Evolutionary conservation across 2,329 filamentous ascomycete species (phyloP), one percentile per base, ranked within the genome.

Genomic region (Fulvia fulva): DNA sequence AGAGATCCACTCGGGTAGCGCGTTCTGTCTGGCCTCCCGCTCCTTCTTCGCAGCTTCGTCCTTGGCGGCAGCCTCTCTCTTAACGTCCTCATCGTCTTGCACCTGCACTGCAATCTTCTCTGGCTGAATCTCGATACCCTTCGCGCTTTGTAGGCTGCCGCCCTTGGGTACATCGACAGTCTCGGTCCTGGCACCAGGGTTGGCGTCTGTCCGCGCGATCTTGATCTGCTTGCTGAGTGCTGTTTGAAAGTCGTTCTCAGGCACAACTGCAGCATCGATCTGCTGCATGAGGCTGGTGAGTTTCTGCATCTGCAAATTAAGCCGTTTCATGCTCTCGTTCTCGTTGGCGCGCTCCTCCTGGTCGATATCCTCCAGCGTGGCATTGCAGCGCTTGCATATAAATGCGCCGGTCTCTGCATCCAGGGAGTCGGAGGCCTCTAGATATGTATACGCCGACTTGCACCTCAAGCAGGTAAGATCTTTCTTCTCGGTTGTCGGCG

Each of bases 381-480:
- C 79, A 21, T 82, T 80, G 75, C 94, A 99, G 52, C 87, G 85
- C 70, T 92, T 87, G 74, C 94, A 99, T 49, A 88, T 76, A 71
- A 97, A 97, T 0, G 79, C 76, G 56, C 62, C 75, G 59, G 59
- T 72, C 1, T 76, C 74, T 1, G 81, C 80, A 52, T 88, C 86
- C 43, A 86, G 80, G 59, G 83, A 86, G 75, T 96, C 91, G 53
- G 97, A 77, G 1, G 95, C 92, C 65, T 97, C 92, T 74, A 97
- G 85, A 63, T 88, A 84, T 2, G 92, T 96, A 83, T 90, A 99
- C 72, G 96, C 89, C 1, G 89, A 83, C 65, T 87, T 86, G 77
- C 94, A 99, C 57, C 85, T 83, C n/a, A 56, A 79, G 75, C 94
- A 99, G 59, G 88, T 87, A 69, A 92, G 95, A 71, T 97, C 94